phyloP scores from a whole-genome alignment of 306 rosid genomes.

The Comarum palustre region DNA sequence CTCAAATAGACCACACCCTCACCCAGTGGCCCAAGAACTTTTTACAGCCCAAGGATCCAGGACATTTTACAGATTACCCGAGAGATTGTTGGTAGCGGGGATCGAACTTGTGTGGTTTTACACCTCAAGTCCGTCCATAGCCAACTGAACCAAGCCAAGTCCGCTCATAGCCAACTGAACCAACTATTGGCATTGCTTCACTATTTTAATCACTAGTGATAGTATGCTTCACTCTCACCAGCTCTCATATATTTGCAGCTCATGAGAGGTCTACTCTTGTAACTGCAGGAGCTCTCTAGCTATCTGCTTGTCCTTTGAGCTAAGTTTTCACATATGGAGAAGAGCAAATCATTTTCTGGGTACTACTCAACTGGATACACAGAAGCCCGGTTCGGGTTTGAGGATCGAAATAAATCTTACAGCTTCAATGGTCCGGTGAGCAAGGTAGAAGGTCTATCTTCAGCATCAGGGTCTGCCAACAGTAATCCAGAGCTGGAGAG shows the following conservation, averaged over 20 bases:
- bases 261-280: not conserved
- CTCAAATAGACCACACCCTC: no score
- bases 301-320: not conserved
- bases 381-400: slow-evolving; percentile 36
- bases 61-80: no score
- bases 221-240: not conserved
- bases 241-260: not conserved
- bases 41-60: no score
- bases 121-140: no score
- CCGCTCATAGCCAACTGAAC: no score
- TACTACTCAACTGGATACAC: slow-evolving; percentile 29
- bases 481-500: slow-evolving; percentile 52
- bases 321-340: slow-evolving; percentile 37
- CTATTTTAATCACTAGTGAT: not conserved
- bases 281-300: not conserved
- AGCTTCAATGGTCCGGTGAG: slow-evolving; percentile 48
- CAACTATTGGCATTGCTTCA: no score
- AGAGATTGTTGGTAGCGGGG: no score
- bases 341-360: slow-evolving; percentile 49
- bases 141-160: no score
- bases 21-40: no score
- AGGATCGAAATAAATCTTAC: slow-evolving; percentile 43
- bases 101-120: no score
- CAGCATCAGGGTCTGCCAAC: slow-evolving; percentile 16
- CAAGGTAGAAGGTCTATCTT: slow-evolving; percentile 33